Base-by-base conservation (phyloP, 495 filamentous ascomycete species). In the Annulohypoxylon stygium region DNA sequence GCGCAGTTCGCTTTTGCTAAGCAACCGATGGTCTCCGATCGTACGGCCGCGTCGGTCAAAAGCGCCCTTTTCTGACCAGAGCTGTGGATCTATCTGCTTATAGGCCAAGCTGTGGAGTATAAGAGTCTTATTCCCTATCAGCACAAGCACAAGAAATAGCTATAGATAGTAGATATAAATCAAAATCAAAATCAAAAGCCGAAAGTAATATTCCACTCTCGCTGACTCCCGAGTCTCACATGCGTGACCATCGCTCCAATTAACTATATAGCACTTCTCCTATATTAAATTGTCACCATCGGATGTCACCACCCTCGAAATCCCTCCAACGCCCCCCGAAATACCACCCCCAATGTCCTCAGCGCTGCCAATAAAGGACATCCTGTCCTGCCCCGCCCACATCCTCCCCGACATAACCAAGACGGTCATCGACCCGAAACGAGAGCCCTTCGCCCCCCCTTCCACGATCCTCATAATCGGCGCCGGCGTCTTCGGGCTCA, bases 401-500 rank as follows among this genome's bases (percentile, higher is more conserved):
- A n/a, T 62, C 48, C 71, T 69, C 55, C 67, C 57, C 0, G 45
- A 53, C 41, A 20, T 66, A 20, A 11, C 51, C 3, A 25, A 33
- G 4, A 68, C 54, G 7, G 23, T 60, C 23, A 69, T 70, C n/a
- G 57, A 60, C 37, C 20, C 36, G 1, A 16, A 39, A 4, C 36
- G 16, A 10, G 33, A 2, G 39, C 48, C 33, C 39, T 59, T 57
- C 61, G 33, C 62, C 1, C 54, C 80, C 20, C 85, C 84, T 36
- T 75, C 79, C 8, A 89, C 87, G 34, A 90, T 95, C 69, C 82
- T 95, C 59, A 93, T 95, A 65, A 81, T 94, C 10, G 93, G 93
- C 70, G 89, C 90, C 53, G 93, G 93, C 54, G 90, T 93, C 67
- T 94, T 94, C 70, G 93, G 93, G 74, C 86, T 88, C 54, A 90